Percentiles rank a stretch among this genome's conserved stretches.
phyloP scores from a whole-genome alignment of 768 basidiomycete species.

The Termitomyces sp. region DNA sequence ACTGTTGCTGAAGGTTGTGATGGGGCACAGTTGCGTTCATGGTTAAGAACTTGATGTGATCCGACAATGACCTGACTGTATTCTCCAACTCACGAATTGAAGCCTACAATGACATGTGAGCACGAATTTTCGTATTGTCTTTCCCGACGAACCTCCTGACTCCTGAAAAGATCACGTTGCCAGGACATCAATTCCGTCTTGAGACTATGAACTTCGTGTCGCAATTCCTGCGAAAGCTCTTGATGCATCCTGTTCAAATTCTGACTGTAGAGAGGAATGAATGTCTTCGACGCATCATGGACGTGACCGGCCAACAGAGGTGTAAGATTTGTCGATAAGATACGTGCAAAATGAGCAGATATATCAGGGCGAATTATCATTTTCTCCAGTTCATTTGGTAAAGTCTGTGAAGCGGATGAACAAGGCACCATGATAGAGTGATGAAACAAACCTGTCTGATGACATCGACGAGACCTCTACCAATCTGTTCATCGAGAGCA shows the following conservation, averaged over 20 bases:
- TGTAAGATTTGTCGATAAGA: slow-evolving; percentile 64
- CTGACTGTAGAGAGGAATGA: slow-evolving; percentile 72
- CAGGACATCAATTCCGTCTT: slow-evolving; percentile 77
- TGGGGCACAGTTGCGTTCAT: slow-evolving; percentile 43
- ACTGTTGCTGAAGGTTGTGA: slow-evolving; percentile 34
- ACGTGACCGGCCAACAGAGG: slow-evolving; percentile 78
- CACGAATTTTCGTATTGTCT: slow-evolving; percentile 5
- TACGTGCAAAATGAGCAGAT: slow-evolving; percentile 68
- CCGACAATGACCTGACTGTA: slow-evolving; percentile 64
- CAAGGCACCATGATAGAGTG: not conserved
- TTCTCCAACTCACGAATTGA: slow-evolving; percentile 79
- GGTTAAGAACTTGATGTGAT: slow-evolving; percentile 77
- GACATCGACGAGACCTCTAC: slow-evolving; percentile 63
- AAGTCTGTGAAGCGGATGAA: slow-evolving; percentile 38
- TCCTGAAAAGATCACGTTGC: slow-evolving; percentile 74
- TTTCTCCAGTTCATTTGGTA: slow-evolving; percentile 78
- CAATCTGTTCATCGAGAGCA: slow-evolving; percentile 74
- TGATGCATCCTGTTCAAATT: slow-evolving; percentile 76
- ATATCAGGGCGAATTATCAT: slow-evolving; percentile 72
- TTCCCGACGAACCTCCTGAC: slow-evolving; percentile 56
- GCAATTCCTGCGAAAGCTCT: slow-evolving; percentile 70
- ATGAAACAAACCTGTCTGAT: slow-evolving; percentile 58
- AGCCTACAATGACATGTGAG: slow-evolving; percentile 33
- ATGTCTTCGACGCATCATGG: slow-evolving; percentile 67
- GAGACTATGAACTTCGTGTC: slow-evolving; percentile 66